These are phyloP conservation scores for Aspergillus pseudotamarii DNA, from an alignment of 2,329 filamentous ascomycete genomes.

Conservation along the genomic window DNA sequence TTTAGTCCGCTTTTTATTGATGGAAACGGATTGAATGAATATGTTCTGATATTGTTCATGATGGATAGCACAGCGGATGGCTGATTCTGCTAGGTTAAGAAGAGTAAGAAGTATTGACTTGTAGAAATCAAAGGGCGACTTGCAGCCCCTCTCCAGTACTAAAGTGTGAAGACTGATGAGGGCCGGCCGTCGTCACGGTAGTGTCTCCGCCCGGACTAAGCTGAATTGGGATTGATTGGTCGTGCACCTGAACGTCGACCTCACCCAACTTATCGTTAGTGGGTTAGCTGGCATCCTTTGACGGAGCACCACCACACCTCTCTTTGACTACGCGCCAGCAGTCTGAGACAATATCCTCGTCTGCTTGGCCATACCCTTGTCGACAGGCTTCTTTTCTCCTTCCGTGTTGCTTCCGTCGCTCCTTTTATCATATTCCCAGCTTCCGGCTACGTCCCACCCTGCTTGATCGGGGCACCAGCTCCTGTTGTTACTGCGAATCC, in stretches of 20 bases:
- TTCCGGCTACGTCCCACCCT: slow-evolving; percentile 25
- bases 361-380: slow-evolving; percentile 16
- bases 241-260: slow-evolving; percentile 12
- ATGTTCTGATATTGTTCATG: slow-evolving; percentile 10
- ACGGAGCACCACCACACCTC: slow-evolving; percentile 14
- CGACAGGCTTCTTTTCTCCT: slow-evolving; percentile 4
- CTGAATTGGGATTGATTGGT: slow-evolving; percentile 14
- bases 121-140: too few species aligned
- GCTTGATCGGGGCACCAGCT: slow-evolving; percentile 11
- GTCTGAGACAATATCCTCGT: slow-evolving; percentile 11
- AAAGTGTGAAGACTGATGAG: not conserved
- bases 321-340: slow-evolving; percentile 14
- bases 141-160: too few species aligned
- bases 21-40: slow-evolving; percentile 15
- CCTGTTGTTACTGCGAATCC: not conserved
- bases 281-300: slow-evolving; percentile 11
- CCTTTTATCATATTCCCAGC: slow-evolving; percentile 17
- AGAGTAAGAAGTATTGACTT: not conserved
- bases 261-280: slow-evolving; percentile 2
- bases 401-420: slow-evolving; percentile 19
- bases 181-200: not conserved
- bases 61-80: not conserved
- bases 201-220: slow-evolving; percentile 16
- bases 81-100: not conserved
- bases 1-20: not conserved